Conservation (phyloP, 169 alveolate species). For the Plasmodium coatneyi region DNA sequence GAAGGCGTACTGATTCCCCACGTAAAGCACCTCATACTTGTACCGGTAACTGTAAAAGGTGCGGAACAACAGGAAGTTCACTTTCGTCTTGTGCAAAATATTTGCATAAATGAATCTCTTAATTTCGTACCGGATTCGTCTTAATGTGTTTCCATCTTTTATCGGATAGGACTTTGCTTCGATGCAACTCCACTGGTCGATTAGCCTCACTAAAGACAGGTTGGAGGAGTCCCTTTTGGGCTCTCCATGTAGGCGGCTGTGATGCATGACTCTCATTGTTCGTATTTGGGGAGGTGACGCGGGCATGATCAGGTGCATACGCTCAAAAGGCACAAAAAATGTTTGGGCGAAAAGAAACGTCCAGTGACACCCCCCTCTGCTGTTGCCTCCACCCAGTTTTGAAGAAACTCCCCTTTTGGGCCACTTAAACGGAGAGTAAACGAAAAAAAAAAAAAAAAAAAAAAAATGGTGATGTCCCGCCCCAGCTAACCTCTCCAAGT, state of each 20-base stretch:
- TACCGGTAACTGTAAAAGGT: constrained; percentile 42
- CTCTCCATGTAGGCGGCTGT: not conserved
- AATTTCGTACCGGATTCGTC: constrained; percentile 24
- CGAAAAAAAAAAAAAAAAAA: not conserved
- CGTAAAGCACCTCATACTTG: constrained; percentile 14
- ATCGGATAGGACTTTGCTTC: constrained; percentile 35
- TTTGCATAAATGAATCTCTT: constrained; percentile 39
- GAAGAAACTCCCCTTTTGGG: not conserved
- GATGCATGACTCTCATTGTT: not conserved
- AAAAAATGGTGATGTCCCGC: not conserved
- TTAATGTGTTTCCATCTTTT: not conserved
- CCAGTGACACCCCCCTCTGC: no score
- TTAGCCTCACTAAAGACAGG: constrained; percentile 9
- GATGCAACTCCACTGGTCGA: constrained; percentile 49
- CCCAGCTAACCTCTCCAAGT: not conserved
- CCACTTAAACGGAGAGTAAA: not conserved
- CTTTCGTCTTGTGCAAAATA: constrained; percentile 27
- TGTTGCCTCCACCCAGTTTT: no score
- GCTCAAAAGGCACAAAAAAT: not conserved
- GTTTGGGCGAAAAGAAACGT: no score
- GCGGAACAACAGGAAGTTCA: constrained; percentile 8
- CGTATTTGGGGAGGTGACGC: not conserved
- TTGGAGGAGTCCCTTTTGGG: not conserved
- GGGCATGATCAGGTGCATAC: not conserved
- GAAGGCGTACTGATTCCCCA: constrained; percentile 6